Base-by-base conservation (phyloP, 257 asterid genomes). In the Nicotiana tabacum region DNA sequence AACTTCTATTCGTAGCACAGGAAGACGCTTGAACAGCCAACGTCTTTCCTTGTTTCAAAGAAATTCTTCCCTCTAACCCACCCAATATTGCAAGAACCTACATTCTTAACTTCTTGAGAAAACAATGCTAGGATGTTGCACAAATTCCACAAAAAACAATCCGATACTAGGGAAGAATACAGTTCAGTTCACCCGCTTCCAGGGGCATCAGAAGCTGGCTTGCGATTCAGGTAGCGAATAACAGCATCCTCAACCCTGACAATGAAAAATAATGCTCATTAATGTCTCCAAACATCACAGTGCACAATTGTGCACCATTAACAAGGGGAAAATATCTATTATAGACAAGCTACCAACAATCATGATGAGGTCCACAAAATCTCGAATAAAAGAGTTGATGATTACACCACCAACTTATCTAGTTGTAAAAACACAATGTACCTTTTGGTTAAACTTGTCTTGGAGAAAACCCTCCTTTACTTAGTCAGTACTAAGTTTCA, bases 231-330 rank as follows among this genome's bases (percentile, higher is more conserved):
- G 89, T 94, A 95, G 67, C 99, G 97, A 79, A 95, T 92, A 77
- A 94, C 98, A 82, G 98, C 99, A 89, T 95, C 99, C 83, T 95
- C 99, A 77, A 94, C 98, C 99, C 99, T 95, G 93, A 82, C 80
- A 78, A 77, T 60, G 82, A 86, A 27, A 70, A 68, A 57, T 17
- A 82, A 77, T 67, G 30, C n/a, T 39, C 58, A 27, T 60, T 18
- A 60, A 83, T 13, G 66, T 43, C 66, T 82, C 68, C 24, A 27
- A 35, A 76, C 37, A 62, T 33, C 39, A 58, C 24, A 16, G 0
- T 29, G 53, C 51, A 33, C 33, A 30, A 29, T n/a, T 32, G n/a
- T 48, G 67, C 55, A 85, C 30, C 48, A 32, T 12, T 12, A 62
- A 66, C 70, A 88, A 77, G 80, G 16, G 58, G 43, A 81, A 18